Conservation (phyloP, 768 basidiomycete genomes). For the Suillus clintonianus region DNA sequence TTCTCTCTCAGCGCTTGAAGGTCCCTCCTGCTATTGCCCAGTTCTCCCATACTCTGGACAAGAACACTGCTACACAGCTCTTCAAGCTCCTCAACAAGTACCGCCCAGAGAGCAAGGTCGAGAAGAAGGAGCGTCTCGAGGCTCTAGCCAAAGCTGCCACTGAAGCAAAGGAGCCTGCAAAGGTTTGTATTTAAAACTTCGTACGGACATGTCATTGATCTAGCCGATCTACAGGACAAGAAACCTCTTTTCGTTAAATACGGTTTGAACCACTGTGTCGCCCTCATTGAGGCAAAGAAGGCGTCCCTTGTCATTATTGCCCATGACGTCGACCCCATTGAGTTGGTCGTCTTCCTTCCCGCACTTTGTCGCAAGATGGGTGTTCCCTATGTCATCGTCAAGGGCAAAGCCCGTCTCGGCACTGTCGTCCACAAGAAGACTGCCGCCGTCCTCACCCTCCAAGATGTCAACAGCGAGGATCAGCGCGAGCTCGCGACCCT, state of each 20-base stretch:
- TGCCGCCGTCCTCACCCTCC: conserved; percentile 84
- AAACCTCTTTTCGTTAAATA: conserved; percentile 96
- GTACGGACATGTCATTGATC: background rate
- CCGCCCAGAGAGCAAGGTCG: conserved; percentile 90
- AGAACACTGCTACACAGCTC: conserved; percentile 97
- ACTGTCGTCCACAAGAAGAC: conserved; percentile 99
- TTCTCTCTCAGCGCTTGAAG: conserved; percentile 96
- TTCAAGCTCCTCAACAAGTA: conserved; percentile 99
- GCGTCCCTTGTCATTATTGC: conserved; percentile 94
- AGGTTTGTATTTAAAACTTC: conserved; percentile 34
- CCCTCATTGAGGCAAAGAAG: conserved; percentile 97
- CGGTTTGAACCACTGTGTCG: conserved; percentile 95
- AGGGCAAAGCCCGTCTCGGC: conserved; percentile 97
- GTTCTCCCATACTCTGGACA: conserved; percentile 97
- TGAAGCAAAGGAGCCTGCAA: conserved; percentile 71
- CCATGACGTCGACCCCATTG: conserved; percentile 98
- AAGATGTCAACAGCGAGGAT: conserved; percentile 96
- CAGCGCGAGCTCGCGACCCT: conserved; percentile 90
- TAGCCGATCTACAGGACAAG: conserved; percentile 63
- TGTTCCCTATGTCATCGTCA: conserved; percentile 97
- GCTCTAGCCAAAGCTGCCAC: conserved; percentile 76
- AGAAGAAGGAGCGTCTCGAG: conserved; percentile 94
- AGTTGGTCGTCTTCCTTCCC: conserved; percentile 97
- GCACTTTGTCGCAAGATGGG: conserved; percentile 99
- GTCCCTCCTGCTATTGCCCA: conserved; percentile 98